Conservation (phyloP, 2,329 filamentous ascomycete genomes). For the Penicillium sp. region DNA sequence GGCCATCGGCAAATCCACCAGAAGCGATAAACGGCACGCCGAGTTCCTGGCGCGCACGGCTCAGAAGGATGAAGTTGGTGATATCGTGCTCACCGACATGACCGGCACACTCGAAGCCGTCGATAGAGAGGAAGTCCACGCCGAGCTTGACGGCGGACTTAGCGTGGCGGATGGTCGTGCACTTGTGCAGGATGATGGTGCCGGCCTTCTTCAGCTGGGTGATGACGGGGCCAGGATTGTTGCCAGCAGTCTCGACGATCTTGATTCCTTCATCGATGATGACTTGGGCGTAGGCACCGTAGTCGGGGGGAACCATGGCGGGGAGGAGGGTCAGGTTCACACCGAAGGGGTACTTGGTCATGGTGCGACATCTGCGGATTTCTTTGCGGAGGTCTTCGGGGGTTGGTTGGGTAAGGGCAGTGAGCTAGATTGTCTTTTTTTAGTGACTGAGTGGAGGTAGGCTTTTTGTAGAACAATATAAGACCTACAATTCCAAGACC, state of each 20-base stretch:
- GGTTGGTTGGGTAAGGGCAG: slow-evolving; percentile 78
- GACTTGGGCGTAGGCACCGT: slow-evolving; percentile 84
- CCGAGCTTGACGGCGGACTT: slow-evolving; percentile 88
- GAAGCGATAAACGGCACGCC: slow-evolving; percentile 90
- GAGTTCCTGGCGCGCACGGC: slow-evolving; percentile 78
- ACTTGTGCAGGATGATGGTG: slow-evolving; percentile 88
- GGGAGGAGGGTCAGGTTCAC: slow-evolving; percentile 96
- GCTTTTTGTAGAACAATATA: neutral
- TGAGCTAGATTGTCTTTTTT: slow-evolving; percentile 38
- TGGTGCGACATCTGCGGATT: slow-evolving; percentile 78
- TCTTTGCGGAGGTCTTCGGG: slow-evolving; percentile 90
- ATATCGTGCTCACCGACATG: slow-evolving; percentile 56
- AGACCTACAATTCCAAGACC: slow-evolving; percentile 51
- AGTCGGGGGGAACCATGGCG: slow-evolving; percentile 85
- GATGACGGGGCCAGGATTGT: slow-evolving; percentile 88
- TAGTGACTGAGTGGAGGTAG: neutral
- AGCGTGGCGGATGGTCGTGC: slow-evolving; percentile 92
- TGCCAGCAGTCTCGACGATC: slow-evolving; percentile 90
- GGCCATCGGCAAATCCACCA: slow-evolving; percentile 91
- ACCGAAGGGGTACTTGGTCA: slow-evolving; percentile 67
- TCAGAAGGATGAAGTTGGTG: slow-evolving; percentile 65
- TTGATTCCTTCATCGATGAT: slow-evolving; percentile 90
- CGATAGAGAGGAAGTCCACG: slow-evolving; percentile 94
- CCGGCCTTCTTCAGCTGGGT: slow-evolving; percentile 77
- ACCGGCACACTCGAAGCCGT: slow-evolving; percentile 95